Evolutionary conservation across 2,329 filamentous ascomycete species (phyloP), one percentile per base, ranked within the genome.

Genomic region (Alternaria dauci): DNA sequence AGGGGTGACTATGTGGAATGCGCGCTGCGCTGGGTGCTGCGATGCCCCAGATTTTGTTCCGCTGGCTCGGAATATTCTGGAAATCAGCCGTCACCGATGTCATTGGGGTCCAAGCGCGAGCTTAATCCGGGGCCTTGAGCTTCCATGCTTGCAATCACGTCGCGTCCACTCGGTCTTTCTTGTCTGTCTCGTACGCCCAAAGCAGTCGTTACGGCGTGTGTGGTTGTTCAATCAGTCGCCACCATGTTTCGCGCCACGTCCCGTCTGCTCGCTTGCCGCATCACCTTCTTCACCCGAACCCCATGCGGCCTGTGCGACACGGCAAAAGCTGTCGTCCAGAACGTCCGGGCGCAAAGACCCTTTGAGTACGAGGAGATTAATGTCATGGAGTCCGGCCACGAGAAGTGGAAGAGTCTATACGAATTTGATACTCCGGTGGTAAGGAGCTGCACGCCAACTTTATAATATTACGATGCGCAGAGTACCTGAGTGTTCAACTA

Each of bases 401-500:
- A 87, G 63, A 80, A 82, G 25, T 94, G 91, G 91, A 88, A 86
- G 71, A 84, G 89, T 50, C 72, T 93, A 1, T 94, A 94, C 74
- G 91, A 93, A 59, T 92, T 93, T 75, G 91, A 94, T 68, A 91
- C 92, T 8, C 91, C 91, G 0, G 91, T 94, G 72, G 91, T 94
- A 81, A 71, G 80, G 62, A 18, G 42, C 32, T 26, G 20, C 28
- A 26, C 38, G 25, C 39, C 23, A 36, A 51, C 18, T 54, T 41
- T 55, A 48, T 56, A 42, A 42, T 26, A n/a, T 23, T 26, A 28
- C 34, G n/a, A 39, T 47, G 46, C 23, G 39, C 55, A 42, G 62
- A 69, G 66, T 68, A 70, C 66, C 68, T 74, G 46, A 74, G 50
- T 65, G 65, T 59, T 58, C 60, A 48, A 52, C 7, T 60, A 86